Evolutionary conservation across 208 protist species (phyloP).

Genomic region (Tritrichomonas foetus): DNA sequence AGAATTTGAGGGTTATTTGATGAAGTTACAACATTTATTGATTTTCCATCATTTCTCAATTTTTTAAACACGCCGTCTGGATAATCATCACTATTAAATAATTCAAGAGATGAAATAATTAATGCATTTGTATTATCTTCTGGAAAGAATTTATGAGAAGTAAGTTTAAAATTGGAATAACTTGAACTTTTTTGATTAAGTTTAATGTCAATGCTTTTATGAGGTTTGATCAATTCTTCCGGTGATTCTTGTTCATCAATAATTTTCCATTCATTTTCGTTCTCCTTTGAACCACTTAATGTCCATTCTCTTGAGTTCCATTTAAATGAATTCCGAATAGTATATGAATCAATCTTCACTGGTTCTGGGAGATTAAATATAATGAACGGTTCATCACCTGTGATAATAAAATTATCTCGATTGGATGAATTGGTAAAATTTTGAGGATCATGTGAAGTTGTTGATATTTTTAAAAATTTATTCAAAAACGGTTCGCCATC

Average conservation of each 20-base stretch:
- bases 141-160: not conserved
- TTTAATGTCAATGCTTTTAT: not conserved
- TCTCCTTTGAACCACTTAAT: not conserved
- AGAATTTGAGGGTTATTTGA: not conserved
- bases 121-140: not conserved
- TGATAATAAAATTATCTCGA: not conserved
- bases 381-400: not conserved
- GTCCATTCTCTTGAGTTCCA: not conserved
- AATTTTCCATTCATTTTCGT: not conserved
- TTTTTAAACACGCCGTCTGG: not conserved
- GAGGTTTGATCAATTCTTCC: not conserved
- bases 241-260: not conserved
- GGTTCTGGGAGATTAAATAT: not conserved
- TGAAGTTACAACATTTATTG: not conserved
- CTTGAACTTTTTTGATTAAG: not conserved
- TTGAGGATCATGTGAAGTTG: too few relatives aligned
- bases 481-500: too few relatives aligned
- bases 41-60: not conserved
- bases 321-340: not conserved
- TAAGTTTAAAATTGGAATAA: not conserved
- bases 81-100: not conserved
- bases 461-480: too few relatives aligned
- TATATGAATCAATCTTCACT: not conserved
- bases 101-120: not conserved
- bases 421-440: too few relatives aligned